phyloP scores from a whole-genome alignment of 257 asterid species.

The Capsicum chinense region DNA sequence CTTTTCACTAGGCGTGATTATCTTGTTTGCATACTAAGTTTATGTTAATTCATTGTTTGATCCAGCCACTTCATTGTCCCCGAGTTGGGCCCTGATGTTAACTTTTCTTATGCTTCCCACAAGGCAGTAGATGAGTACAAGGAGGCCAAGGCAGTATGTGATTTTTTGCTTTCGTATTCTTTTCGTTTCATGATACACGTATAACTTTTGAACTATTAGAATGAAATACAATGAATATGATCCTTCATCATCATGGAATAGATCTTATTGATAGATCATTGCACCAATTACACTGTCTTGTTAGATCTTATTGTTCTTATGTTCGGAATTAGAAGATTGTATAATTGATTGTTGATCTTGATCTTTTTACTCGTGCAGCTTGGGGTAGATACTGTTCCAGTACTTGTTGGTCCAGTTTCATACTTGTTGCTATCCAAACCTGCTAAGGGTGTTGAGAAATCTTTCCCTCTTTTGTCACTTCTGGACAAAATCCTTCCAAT shows the following conservation, averaged over 20 bases:
- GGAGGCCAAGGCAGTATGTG: conserved; percentile 46
- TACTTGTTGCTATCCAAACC: conserved; percentile 60
- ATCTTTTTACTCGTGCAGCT: conserved; percentile 41
- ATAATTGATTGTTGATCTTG: background rate
- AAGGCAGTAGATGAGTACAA: conserved; percentile 45
- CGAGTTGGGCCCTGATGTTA: conserved; percentile 44
- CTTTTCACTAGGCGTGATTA: background rate
- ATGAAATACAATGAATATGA: background rate
- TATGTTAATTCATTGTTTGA: background rate
- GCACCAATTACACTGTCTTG: background rate
- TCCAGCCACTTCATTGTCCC: conserved; percentile 54
- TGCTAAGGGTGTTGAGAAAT: conserved; percentile 57
- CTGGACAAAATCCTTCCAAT: conserved; percentile 58
- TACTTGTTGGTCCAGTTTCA: conserved; percentile 59
- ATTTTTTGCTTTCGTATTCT: background rate
- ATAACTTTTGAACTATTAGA: background rate
- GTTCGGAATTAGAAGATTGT: background rate
- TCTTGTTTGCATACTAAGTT: background rate
- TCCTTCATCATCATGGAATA: background rate
- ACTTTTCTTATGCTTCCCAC: conserved; percentile 46
- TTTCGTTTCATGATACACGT: background rate
- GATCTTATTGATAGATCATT: background rate
- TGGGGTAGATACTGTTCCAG: conserved; percentile 57
- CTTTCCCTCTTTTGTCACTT: conserved; percentile 50
- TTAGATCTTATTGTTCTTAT: background rate